Conservation (phyloP, 1,284 basidiomycete genomes). For the Trichosporon sp. region DNA sequence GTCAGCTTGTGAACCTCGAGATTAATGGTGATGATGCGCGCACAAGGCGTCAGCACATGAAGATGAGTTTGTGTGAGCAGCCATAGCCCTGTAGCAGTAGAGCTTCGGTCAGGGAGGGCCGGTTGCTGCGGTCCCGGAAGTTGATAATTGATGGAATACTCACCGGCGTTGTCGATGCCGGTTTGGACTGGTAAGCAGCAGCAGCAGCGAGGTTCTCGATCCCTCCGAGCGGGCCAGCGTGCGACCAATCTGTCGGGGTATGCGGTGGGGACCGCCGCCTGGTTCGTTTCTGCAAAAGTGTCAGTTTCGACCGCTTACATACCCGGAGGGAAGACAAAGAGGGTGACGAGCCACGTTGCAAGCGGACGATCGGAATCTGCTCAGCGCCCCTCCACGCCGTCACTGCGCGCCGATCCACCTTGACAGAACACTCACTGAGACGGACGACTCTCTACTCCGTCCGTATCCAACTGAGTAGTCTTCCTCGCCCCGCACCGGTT, state of each 20-base stretch:
- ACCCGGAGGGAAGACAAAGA: not conserved
- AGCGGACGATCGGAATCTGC: not conserved
- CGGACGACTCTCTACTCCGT: constrained; percentile 13
- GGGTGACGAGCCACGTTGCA: not conserved
- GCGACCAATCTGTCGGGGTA: not conserved
- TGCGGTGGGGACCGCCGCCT: constrained; percentile 12
- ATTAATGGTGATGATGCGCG: too few relatives aligned
- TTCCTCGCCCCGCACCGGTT: constrained; percentile 34
- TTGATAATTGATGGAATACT: not conserved
- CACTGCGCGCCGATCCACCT: not conserved
- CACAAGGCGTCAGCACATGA: too few relatives aligned
- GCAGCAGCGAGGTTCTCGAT: constrained; percentile 25
- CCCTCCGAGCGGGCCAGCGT: constrained; percentile 10
- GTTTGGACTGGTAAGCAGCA: constrained; percentile 14
- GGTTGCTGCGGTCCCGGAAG: too few relatives aligned
- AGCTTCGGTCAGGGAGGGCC: too few relatives aligned
- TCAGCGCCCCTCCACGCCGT: not conserved
- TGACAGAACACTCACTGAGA: constrained; percentile 8
- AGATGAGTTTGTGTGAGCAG: too few relatives aligned
- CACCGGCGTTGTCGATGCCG: not conserved
- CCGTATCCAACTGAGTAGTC: constrained; percentile 31
- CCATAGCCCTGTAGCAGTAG: too few relatives aligned
- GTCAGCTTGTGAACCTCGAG: not conserved
- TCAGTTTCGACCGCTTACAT: not conserved
- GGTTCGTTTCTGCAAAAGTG: constrained; percentile 13